These are phyloP conservation scores for Naganishia onofrii DNA, from an alignment of 768 basidiomycete genomes.

Conservation along the genomic window DNA sequence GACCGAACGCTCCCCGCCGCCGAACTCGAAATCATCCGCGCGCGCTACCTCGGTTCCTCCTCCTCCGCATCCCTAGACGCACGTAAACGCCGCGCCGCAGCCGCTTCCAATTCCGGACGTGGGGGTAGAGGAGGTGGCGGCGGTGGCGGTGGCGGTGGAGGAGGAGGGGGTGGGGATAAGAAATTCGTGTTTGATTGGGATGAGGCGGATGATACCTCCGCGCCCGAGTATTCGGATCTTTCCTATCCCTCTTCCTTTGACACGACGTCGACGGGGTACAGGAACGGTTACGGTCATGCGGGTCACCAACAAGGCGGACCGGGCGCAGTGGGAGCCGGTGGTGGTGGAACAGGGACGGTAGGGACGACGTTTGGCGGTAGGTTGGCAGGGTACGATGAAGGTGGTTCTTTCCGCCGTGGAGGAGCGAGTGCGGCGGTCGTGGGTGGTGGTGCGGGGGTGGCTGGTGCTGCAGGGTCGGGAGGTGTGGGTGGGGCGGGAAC, in stretches of 20 bases:
- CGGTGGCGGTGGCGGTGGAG: constrained; percentile 27
- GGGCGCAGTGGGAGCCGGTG: constrained; percentile 27
- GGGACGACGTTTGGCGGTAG: constrained; percentile 50
- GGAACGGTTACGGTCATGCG: not conserved
- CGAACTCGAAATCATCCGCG: constrained; percentile 78
- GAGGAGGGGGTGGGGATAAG: constrained; percentile 59
- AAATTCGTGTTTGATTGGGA: constrained; percentile 99
- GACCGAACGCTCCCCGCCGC: constrained; percentile 37
- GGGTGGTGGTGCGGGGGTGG: not conserved
- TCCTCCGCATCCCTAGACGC: not conserved
- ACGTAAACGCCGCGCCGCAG: constrained; percentile 19
- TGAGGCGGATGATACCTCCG: constrained; percentile 87
- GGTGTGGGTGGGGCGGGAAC: not conserved
- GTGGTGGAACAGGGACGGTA: constrained; percentile 24
- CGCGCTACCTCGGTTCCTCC: constrained; percentile 89
- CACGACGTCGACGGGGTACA: too few relatives aligned
- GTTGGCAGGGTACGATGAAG: constrained; percentile 49
- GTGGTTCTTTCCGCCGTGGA: constrained; percentile 36
- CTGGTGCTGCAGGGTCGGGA: not conserved
- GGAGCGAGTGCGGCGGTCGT: constrained; percentile 8
- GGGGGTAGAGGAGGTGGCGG: too few relatives aligned
- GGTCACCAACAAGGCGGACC: not conserved
- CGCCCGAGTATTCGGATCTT: not conserved
- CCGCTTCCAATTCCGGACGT: not conserved
- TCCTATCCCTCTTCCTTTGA: constrained; percentile 34